phyloP scores from a whole-genome alignment of 2,329 filamentous ascomycete genomes.

The Bipolaris zeicola region DNA sequence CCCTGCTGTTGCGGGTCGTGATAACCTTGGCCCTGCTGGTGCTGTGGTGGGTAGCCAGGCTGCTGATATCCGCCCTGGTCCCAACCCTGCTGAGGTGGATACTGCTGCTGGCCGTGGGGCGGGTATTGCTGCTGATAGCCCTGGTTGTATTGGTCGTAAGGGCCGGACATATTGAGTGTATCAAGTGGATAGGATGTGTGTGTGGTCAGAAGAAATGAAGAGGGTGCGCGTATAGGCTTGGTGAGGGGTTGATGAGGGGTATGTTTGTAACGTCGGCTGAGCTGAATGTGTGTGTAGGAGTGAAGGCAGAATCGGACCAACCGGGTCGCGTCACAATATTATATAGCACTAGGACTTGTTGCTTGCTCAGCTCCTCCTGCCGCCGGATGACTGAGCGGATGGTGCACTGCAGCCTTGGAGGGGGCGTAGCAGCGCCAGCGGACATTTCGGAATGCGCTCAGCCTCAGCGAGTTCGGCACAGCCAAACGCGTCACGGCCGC shows the following conservation, averaged over 20 bases:
- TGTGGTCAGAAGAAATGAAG: not conserved
- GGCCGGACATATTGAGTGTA: constrained; percentile 55
- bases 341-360: constrained; percentile 8
- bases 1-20: constrained; percentile 44
- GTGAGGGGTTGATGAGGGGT: constrained; percentile 23
- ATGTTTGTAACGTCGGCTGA: constrained; percentile 1
- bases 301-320: constrained; percentile 6
- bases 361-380: constrained; percentile 22
- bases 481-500: constrained; percentile 14
- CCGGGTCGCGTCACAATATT: constrained; percentile 17
- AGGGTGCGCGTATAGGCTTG: constrained; percentile 1
- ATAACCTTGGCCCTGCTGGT: constrained; percentile 34
- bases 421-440: constrained; percentile 36
- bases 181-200: not conserved
- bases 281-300: not conserved
- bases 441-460: constrained; percentile 35
- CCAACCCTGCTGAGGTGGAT: constrained; percentile 40
- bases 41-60: constrained; percentile 39
- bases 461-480: constrained; percentile 32
- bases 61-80: constrained; percentile 42
- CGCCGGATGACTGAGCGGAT: constrained; percentile 32
- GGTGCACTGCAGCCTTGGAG: constrained; percentile 22
- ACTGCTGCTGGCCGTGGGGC: constrained; percentile 37
- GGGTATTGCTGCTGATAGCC: constrained; percentile 48
- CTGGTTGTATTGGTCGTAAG: constrained; percentile 55